Conservation (phyloP, 495 filamentous ascomycete genomes). For the Bathelium albidoporum region DNA sequence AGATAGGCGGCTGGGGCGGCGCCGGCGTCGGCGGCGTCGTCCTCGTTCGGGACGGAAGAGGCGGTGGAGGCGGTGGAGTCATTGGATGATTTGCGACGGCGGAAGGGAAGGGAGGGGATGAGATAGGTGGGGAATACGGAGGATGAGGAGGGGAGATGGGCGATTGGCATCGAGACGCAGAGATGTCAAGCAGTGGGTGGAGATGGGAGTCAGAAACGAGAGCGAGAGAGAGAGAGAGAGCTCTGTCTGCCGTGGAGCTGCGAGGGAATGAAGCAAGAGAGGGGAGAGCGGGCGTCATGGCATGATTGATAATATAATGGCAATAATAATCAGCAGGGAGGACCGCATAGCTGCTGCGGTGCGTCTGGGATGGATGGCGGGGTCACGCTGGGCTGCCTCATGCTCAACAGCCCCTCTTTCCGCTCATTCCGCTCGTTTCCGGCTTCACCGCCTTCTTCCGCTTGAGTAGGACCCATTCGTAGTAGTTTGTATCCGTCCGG, state of each 20-base stretch:
- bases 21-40: neutral
- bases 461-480: neutral
- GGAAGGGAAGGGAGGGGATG: conserved; percentile 42
- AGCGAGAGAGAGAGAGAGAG: neutral
- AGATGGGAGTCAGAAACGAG: neutral
- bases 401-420: neutral
- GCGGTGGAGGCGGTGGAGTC: conserved; percentile 20
- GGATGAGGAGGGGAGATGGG: conserved; percentile 18
- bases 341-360: neutral
- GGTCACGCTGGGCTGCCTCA: neutral
- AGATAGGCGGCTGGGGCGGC: conserved; percentile 34
- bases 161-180: conserved; percentile 17
- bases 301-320: neutral
- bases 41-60: conserved; percentile 14
- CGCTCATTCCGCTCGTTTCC: neutral
- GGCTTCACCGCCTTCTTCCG: neutral
- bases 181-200: no score
- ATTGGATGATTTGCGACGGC: conserved; percentile 31
- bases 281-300: neutral
- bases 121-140: conserved; percentile 44
- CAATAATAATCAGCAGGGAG: neutral
- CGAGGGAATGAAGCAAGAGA: no score
- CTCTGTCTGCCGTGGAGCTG: no score
- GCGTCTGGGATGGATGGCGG: neutral
- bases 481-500: no score